Conservation (phyloP, 257 asterid species). For the Leonotis leonurus region DNA sequence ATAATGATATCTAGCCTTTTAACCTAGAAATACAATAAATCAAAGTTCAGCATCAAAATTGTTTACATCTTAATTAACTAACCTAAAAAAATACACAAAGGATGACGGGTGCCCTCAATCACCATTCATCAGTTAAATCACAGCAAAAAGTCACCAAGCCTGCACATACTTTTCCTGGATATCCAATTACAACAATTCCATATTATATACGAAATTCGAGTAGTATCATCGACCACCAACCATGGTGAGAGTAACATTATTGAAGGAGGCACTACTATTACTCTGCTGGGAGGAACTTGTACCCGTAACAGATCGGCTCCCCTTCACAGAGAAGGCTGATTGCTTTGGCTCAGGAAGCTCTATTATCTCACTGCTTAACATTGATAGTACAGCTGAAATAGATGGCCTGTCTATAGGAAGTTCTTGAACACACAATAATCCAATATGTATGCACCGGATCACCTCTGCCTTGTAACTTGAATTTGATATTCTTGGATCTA, state of each 20-base stretch:
- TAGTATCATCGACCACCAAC: slow-evolving; percentile 35
- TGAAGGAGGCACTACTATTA: slow-evolving; percentile 27
- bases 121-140: too few relatives aligned
- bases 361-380: slow-evolving; percentile 41
- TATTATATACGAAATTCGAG: neutral
- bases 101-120: neutral
- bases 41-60: too few relatives aligned
- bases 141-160: neutral
- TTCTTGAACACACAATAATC: slow-evolving; percentile 66
- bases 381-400: slow-evolving; percentile 35
- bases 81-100: neutral
- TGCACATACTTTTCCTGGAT: neutral
- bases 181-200: neutral
- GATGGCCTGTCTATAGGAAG: slow-evolving; percentile 48
- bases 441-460: slow-evolving; percentile 49
- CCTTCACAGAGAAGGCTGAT: slow-evolving; percentile 20
- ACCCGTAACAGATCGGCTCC: slow-evolving; percentile 14
- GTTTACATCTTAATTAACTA: neutral
- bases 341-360: slow-evolving; percentile 47
- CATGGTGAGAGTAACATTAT: slow-evolving; percentile 28
- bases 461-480: slow-evolving; percentile 22
- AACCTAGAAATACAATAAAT: too few relatives aligned
- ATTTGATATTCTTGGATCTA: slow-evolving; percentile 34
- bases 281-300: slow-evolving; percentile 26
- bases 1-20: neutral